A percentile compares a stretch with the other conserved stretches of the same genome.
Evolutionary conservation across 352 stramenopile species (phyloP).

Genomic region (Pythium diclinum): DNA sequence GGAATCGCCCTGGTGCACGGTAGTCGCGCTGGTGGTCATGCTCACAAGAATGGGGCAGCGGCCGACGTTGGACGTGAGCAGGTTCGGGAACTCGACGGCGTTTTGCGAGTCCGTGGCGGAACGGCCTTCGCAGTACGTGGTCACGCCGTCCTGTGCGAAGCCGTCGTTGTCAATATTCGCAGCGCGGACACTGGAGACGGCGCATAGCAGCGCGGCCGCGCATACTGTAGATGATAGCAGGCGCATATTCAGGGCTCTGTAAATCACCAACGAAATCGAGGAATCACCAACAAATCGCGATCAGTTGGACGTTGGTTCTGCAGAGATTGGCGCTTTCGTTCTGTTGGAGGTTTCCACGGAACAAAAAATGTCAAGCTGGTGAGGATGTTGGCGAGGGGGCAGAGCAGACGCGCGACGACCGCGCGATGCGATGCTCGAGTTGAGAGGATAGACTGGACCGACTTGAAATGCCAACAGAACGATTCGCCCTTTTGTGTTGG

Average conservation of each 20-base stretch:
- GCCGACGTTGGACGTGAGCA: conserved; percentile 44
- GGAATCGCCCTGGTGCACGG: conserved; percentile 47
- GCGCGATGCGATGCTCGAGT: neutral
- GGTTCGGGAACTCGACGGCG: conserved; percentile 35
- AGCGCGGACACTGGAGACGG: conserved; percentile 5
- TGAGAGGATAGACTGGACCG: neutral
- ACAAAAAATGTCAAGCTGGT: neutral
- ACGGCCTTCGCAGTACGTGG: conserved; percentile 75
- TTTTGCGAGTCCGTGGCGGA: conserved; percentile 9
- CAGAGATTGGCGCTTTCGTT: neutral
- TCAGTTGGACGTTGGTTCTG: neutral
- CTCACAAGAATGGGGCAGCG: conserved; percentile 58
- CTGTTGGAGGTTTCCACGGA: conserved; percentile 2
- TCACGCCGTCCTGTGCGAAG: conserved; percentile 55
- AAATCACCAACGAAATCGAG: conserved; percentile 1
- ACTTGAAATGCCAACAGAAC: neutral
- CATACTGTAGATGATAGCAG: neutral
- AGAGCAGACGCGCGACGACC: neutral
- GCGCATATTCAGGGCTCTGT: conserved; percentile 5
- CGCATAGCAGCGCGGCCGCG: conserved; percentile 6
- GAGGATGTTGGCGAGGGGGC: neutral
- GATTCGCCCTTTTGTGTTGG: neutral
- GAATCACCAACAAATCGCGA: neutral
- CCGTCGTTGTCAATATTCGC: conserved; percentile 56
- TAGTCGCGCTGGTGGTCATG: conserved; percentile 41